Conservation (phyloP, 352 stramenopile species). For the Peronospora farinosa region DNA sequence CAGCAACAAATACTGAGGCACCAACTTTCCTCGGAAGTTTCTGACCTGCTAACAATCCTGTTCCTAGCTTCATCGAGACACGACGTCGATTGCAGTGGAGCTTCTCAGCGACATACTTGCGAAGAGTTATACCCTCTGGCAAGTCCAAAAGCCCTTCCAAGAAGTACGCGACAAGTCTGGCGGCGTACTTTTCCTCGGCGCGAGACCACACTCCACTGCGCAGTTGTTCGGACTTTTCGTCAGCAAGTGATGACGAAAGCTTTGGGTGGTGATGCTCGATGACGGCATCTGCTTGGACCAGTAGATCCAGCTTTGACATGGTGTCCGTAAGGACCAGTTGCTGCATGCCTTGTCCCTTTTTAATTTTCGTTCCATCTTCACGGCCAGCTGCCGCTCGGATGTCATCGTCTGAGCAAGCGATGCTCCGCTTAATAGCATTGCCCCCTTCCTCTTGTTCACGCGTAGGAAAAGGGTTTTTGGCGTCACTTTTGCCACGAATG, state of each 20-base stretch:
- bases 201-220: constrained; percentile 58
- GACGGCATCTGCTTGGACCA: constrained; percentile 65
- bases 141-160: constrained; percentile 45
- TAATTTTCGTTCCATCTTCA: constrained; percentile 5
- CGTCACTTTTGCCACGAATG: constrained; percentile 7
- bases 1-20: constrained; percentile 52
- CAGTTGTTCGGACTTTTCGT: constrained; percentile 24
- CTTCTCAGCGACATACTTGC: constrained; percentile 62
- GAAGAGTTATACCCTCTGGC: constrained; percentile 51
- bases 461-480: constrained; percentile 9
- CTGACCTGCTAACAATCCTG: constrained; percentile 47
- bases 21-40: constrained; percentile 64
- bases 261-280: constrained; percentile 33
- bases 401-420: constrained; percentile 4
- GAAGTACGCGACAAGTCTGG: constrained; percentile 61
- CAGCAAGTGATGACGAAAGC: constrained; percentile 7
- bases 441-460: constrained; percentile 8
- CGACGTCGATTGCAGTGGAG: constrained; percentile 57
- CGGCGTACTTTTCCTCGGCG: constrained; percentile 60
- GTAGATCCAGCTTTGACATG: constrained; percentile 50
- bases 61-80: constrained; percentile 69
- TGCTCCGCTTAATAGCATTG: neutral
- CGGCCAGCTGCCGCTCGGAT: constrained; percentile 4
- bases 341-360: constrained; percentile 3
- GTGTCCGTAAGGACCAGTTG: constrained; percentile 17